Evolutionary conservation across 345 rosid species (phyloP).

Genomic region (Eucalyptus erythrocorys): DNA sequence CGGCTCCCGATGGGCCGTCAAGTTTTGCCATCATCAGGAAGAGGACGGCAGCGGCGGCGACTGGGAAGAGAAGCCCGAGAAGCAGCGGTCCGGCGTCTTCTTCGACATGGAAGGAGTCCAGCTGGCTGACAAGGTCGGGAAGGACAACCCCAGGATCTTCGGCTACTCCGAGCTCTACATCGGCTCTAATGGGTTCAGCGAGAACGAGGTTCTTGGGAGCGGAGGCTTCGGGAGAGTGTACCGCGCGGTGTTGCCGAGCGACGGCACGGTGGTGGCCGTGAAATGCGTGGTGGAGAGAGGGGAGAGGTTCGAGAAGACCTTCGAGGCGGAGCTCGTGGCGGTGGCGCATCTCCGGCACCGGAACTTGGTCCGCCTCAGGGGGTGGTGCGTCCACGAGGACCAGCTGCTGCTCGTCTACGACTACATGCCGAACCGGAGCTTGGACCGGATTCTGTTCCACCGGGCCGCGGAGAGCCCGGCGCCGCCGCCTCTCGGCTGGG

Average conservation of each 20-base stretch:
- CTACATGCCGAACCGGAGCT: constrained; percentile 94
- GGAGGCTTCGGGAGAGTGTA: constrained; percentile 91
- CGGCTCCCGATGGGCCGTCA: constrained; percentile 27
- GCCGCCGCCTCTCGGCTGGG: constrained; percentile 52
- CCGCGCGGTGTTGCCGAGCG: constrained; percentile 74
- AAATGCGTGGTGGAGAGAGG: constrained; percentile 91
- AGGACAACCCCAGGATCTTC: constrained; percentile 78
- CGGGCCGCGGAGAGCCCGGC: constrained; percentile 25
- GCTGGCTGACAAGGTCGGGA: constrained; percentile 60
- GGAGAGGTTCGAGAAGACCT: constrained; percentile 86
- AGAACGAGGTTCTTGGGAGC: constrained; percentile 67
- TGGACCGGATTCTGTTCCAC: constrained; percentile 73
- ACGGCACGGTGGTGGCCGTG: constrained; percentile 78
- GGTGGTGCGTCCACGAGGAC: constrained; percentile 85
- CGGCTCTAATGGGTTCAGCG: constrained; percentile 73
- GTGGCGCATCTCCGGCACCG: constrained; percentile 95
- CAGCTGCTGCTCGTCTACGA: constrained; percentile 84
- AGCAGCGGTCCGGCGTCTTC: constrained; percentile 16
- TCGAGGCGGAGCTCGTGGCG: constrained; percentile 81
- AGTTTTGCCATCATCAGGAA: constrained; percentile 1
- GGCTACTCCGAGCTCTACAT: constrained; percentile 90
- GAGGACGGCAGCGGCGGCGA: neutral
- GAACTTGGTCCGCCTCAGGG: constrained; percentile 79
- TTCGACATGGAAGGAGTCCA: constrained; percentile 79
- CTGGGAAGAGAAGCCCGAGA: neutral